These are phyloP conservation scores for Annona squamosa DNA, from an alignment of 164 flowering plant species.

Conservation along the genomic window DNA sequence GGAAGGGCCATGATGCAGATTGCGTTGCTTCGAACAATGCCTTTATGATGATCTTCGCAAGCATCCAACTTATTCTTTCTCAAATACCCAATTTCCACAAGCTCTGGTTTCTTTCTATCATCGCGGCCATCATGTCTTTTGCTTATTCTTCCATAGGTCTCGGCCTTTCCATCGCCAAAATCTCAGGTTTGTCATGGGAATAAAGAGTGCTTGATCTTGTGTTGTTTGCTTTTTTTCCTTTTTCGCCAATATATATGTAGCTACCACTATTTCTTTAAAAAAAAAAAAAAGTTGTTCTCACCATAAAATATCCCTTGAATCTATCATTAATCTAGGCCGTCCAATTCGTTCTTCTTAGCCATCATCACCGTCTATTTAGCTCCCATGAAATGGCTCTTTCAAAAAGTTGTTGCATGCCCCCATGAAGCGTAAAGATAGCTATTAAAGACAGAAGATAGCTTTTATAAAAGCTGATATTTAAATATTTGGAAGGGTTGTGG, in stretches of 20 bases:
- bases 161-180: conserved; percentile 45
- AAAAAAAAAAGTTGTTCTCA: too few relatives aligned
- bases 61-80: conserved; percentile 34
- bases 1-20: conserved; percentile 27
- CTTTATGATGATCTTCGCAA: conserved; percentile 39
- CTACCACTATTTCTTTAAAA: neutral
- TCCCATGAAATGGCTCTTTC: too few relatives aligned
- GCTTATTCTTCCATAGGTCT: conserved; percentile 53
- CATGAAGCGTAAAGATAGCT: too few relatives aligned
- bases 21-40: conserved; percentile 33
- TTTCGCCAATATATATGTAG: neutral
- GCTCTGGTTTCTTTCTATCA: conserved; percentile 46
- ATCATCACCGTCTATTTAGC: too few relatives aligned
- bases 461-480: too few relatives aligned
- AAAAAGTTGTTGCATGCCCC: too few relatives aligned
- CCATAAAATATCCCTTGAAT: too few relatives aligned
- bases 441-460: too few relatives aligned
- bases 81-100: conserved; percentile 63
- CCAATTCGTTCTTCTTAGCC: neutral
- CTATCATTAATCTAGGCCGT: neutral
- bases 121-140: conserved; percentile 73
- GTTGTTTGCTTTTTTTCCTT: neutral
- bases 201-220: neutral
- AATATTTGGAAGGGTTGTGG: too few relatives aligned
- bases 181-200: conserved; percentile 27